These are phyloP conservation scores for Pythium aphanidermatum DNA, from an alignment of 352 stramenopile genomes.

Conservation along the genomic window DNA sequence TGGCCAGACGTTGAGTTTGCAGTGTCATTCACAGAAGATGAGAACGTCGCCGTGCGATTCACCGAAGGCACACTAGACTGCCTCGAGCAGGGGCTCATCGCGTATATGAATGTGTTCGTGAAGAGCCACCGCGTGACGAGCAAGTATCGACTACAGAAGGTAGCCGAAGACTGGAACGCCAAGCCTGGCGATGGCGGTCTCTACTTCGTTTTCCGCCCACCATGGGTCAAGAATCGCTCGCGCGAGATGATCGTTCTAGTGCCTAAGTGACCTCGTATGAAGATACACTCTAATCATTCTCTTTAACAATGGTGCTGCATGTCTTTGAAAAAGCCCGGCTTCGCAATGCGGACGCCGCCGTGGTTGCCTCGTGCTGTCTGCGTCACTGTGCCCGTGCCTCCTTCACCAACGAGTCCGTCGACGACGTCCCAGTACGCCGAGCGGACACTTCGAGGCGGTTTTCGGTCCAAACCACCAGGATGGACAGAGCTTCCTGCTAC, in stretches of 20 bases:
- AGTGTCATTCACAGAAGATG: slow-evolving; percentile 48
- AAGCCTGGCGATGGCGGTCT: slow-evolving; percentile 26
- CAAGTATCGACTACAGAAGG: slow-evolving; percentile 74
- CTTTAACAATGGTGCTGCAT: slow-evolving; percentile 58
- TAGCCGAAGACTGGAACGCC: slow-evolving; percentile 74
- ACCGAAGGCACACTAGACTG: slow-evolving; percentile 36
- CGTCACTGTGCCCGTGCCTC: slow-evolving; percentile 30
- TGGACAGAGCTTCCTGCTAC: slow-evolving; percentile 25
- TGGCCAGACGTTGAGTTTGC: slow-evolving; percentile 56
- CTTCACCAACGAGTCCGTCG: slow-evolving; percentile 49
- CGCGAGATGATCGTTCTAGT: slow-evolving; percentile 17
- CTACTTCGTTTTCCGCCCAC: slow-evolving; percentile 39
- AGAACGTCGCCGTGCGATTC: slow-evolving; percentile 60
- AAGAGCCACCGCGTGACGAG: slow-evolving; percentile 53
- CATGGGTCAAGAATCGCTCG: slow-evolving; percentile 26
- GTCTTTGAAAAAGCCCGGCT: slow-evolving; percentile 62
- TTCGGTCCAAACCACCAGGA: slow-evolving; percentile 46
- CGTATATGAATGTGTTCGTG: slow-evolving; percentile 82
- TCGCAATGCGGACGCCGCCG: slow-evolving; percentile 53
- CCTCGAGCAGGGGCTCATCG: slow-evolving; percentile 48
- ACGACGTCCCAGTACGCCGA: slow-evolving; percentile 54
- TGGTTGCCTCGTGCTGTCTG: slow-evolving; percentile 41
- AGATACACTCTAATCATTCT: not conserved
- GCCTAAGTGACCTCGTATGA: slow-evolving; percentile 8
- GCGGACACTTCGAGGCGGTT: slow-evolving; percentile 41